phyloP scores from a whole-genome alignment of 371 early-diverging fungal genomes.

The Zancudomyces culisetae region DNA sequence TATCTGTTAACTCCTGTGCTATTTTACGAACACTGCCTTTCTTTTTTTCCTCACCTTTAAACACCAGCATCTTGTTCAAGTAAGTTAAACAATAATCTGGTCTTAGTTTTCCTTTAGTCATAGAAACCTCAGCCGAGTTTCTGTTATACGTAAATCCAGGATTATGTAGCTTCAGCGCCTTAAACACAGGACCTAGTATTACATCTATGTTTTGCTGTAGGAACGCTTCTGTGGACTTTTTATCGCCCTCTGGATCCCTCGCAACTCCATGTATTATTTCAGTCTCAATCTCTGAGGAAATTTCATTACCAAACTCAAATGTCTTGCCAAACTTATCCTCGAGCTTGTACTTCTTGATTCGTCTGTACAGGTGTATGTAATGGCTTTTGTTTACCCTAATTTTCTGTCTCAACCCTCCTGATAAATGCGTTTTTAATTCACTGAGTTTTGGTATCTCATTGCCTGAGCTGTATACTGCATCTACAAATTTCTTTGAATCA shows the following conservation, averaged over 20 bases:
- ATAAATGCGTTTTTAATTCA: too few relatives aligned
- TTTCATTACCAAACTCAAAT: too few relatives aligned
- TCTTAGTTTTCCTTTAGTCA: conserved; percentile 7
- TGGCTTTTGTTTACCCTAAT: too few relatives aligned
- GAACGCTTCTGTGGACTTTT: not conserved
- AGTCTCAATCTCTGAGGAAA: too few relatives aligned
- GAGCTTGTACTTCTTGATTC: too few relatives aligned
- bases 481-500: too few relatives aligned
- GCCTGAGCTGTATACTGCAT: too few relatives aligned
- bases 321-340: too few relatives aligned
- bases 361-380: too few relatives aligned
- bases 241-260: not conserved
- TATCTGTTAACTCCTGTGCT: conserved; percentile 15
- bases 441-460: too few relatives aligned
- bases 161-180: not conserved
- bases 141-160: conserved; percentile 7
- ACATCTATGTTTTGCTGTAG: conserved; percentile 1
- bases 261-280: too few relatives aligned
- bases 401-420: too few relatives aligned
- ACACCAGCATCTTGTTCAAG: conserved; percentile 14
- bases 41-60: conserved; percentile 23
- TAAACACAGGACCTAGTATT: not conserved
- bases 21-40: conserved; percentile 11
- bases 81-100: conserved; percentile 17
- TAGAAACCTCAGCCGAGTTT: conserved; percentile 14